These are phyloP conservation scores for Yamadazyma phyllophila DNA, from an alignment of 805 yeast species.

Conservation along the genomic window DNA sequence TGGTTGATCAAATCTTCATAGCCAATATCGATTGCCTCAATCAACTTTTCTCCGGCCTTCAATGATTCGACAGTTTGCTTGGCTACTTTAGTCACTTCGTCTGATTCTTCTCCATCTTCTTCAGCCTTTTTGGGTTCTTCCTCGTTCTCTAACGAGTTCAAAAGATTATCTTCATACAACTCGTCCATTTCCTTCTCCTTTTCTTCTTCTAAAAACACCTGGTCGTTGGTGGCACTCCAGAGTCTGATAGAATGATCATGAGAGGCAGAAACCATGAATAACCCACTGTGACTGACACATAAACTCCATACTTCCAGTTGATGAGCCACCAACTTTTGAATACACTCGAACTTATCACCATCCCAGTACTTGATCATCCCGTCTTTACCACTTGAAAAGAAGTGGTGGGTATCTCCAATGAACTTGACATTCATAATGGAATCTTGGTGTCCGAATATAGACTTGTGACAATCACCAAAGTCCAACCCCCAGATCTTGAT, in stretches of 20 bases:
- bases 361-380: slow-evolving; percentile 94
- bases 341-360: slow-evolving; percentile 93
- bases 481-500: slow-evolving; percentile 98
- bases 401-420: slow-evolving; percentile 81
- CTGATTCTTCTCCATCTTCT: slow-evolving; percentile 40
- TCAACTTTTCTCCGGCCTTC: slow-evolving; percentile 89
- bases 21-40: slow-evolving; percentile 90
- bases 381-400: slow-evolving; percentile 89
- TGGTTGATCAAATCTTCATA: slow-evolving; percentile 60
- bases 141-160: slow-evolving; percentile 63
- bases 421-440: slow-evolving; percentile 87
- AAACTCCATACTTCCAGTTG: slow-evolving; percentile 93
- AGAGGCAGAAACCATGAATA: slow-evolving; percentile 73
- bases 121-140: slow-evolving; percentile 30
- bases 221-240: slow-evolving; percentile 94
- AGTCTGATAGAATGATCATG: slow-evolving; percentile 92
- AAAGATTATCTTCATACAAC: slow-evolving; percentile 75
- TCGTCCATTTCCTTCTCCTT: slow-evolving; percentile 95
- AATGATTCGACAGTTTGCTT: slow-evolving; percentile 87
- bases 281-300: slow-evolving; percentile 71
- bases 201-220: slow-evolving; percentile 96
- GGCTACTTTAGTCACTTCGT: slow-evolving; percentile 62
- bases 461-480: slow-evolving; percentile 97
- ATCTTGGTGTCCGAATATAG: slow-evolving; percentile 95
- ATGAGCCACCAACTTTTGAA: slow-evolving; percentile 80